Evolutionary conservation across 2,329 filamentous ascomycete species (phyloP).

Genomic region (Ophiosphaerella korrae): DNA sequence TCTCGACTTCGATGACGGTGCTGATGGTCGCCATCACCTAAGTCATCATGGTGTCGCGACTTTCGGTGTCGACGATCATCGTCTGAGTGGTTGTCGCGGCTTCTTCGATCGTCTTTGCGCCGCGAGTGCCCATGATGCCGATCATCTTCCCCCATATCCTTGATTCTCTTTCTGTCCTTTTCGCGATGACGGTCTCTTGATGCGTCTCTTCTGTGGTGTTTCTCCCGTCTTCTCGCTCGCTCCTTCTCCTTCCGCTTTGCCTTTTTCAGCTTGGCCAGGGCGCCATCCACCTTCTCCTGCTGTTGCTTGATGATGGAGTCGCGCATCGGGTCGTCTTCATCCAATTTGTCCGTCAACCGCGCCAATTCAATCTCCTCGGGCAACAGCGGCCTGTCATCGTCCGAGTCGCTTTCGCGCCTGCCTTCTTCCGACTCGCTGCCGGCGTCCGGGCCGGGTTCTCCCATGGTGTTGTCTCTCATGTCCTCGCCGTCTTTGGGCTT

Average conservation of each 20-base stretch:
- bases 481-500: constrained; percentile 80
- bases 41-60: constrained; percentile 12
- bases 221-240: constrained; percentile 49
- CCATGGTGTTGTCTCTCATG: constrained; percentile 65
- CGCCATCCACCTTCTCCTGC: constrained; percentile 81
- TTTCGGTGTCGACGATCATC: constrained; percentile 12
- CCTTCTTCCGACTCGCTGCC: constrained; percentile 50
- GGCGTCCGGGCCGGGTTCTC: constrained; percentile 48
- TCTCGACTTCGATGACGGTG: constrained; percentile 19
- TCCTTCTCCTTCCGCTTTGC: constrained; percentile 54
- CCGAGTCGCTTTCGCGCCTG: constrained; percentile 49
- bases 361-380: constrained; percentile 83
- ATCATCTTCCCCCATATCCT: constrained; percentile 19
- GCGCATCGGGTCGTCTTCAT: constrained; percentile 98
- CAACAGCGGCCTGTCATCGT: constrained; percentile 66
- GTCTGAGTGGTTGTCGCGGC: constrained; percentile 17
- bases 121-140: constrained; percentile 15
- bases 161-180: constrained; percentile 26
- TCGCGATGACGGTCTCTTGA: constrained; percentile 32
- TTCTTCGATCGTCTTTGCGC: constrained; percentile 16
- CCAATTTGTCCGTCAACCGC: constrained; percentile 75
- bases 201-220: constrained; percentile 28
- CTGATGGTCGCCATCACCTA: constrained; percentile 14
- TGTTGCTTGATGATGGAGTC: constrained; percentile 87
- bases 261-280: constrained; percentile 62